phyloP scores from a whole-genome alignment of 805 yeast genomes.

The Cyberlindnera japonica region DNA sequence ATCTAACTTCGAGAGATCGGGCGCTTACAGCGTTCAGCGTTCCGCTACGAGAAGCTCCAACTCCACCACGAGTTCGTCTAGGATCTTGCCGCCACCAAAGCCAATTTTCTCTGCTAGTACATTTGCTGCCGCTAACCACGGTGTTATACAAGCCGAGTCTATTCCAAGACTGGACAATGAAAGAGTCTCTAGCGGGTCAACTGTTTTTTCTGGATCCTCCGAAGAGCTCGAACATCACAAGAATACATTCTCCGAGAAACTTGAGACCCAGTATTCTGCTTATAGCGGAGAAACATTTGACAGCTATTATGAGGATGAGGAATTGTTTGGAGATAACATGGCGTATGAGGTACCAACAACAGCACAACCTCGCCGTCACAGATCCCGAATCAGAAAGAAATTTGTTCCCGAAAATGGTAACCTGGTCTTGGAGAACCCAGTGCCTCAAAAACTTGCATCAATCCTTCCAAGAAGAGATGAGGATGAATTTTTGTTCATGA shows the following conservation, averaged over 20 bases:
- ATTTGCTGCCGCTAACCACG: constrained; percentile 51
- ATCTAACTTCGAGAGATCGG: constrained; percentile 8
- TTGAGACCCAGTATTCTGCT: constrained; percentile 19
- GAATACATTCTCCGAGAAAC: constrained; percentile 21
- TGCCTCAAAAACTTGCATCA: constrained; percentile 82
- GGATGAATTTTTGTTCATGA: constrained; percentile 93
- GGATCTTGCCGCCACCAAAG: constrained; percentile 59
- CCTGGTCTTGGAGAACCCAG: constrained; percentile 87
- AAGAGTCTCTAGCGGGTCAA: constrained; percentile 31
- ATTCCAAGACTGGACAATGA: constrained; percentile 23
- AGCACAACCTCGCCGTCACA: constrained; percentile 57
- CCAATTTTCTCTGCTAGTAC: constrained; percentile 63
- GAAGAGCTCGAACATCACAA: constrained; percentile 1
- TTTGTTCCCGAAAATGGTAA: constrained; percentile 76
- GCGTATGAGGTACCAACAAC: constrained; percentile 37
- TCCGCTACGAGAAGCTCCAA: constrained; percentile 34
- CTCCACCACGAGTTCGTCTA: constrained; percentile 31
- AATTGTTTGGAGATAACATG: constrained; percentile 43
- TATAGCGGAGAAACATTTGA: constrained; percentile 38
- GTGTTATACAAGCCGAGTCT: constrained; percentile 8
- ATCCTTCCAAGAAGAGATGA: constrained; percentile 84
- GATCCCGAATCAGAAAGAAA: constrained; percentile 65
- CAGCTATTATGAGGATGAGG: constrained; percentile 22
- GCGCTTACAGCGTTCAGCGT: constrained; percentile 27
- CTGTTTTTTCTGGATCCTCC: constrained; percentile 18